Evolutionary conservation across 1,284 basidiomycete species (phyloP).

Genomic region (Ceratobasidium sp.): DNA sequence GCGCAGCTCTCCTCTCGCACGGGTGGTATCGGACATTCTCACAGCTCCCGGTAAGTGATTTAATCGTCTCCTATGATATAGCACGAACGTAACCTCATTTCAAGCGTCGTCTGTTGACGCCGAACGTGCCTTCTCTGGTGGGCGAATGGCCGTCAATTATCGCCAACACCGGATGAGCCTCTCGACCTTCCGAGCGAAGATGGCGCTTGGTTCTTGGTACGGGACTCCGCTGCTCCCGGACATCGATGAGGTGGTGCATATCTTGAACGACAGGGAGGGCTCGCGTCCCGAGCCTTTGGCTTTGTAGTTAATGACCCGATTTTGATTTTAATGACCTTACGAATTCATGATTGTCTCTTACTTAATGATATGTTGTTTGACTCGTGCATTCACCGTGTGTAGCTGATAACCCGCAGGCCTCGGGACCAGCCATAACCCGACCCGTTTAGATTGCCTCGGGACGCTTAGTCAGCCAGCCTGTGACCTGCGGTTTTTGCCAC

Average conservation of each 20-base stretch:
- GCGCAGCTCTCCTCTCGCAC: background rate
- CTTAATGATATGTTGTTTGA: no score
- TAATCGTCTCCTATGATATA: background rate
- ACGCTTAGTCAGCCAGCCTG: background rate
- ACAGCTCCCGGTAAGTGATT: constrained; percentile 18
- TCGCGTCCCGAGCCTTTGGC: no score
- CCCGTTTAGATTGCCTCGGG: background rate
- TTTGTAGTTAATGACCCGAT: no score
- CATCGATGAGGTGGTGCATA: background rate
- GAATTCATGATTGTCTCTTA: no score
- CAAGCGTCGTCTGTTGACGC: constrained; percentile 25
- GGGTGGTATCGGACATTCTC: constrained; percentile 12
- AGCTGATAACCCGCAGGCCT: background rate
- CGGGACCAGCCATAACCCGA: background rate
- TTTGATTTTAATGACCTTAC: no score
- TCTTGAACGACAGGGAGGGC: no score
- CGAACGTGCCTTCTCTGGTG: constrained; percentile 28
- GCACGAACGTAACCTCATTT: background rate
- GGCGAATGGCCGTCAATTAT: constrained; percentile 22
- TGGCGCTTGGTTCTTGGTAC: constrained; percentile 27
- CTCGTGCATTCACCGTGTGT: no score
- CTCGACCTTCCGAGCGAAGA: constrained; percentile 20
- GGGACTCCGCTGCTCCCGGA: constrained; percentile 6
- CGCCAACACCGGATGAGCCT: constrained; percentile 22
- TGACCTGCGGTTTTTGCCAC: background rate